Evolutionary conservation across 257 asterid species (phyloP), one percentile per base, ranked within the genome.

Genomic region (Ocimum tenuiflorum): DNA sequence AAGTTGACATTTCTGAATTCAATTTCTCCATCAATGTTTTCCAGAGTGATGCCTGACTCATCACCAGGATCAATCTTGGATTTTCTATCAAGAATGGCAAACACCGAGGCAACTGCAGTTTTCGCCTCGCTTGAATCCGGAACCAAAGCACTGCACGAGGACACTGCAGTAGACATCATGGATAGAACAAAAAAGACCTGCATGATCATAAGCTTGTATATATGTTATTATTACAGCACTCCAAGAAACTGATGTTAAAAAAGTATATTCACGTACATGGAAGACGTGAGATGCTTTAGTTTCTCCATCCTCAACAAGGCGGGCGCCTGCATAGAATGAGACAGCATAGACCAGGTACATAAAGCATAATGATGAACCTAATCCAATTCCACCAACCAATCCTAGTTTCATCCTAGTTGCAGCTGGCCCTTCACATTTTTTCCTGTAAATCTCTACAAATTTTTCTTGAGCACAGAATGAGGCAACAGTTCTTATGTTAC

Each of bases 381-480:
- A 88, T 23, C 88, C 92, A 11, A 74, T 46, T 29, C 90, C 92
- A 67, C 88, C 77, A 43, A 85, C 20, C 70, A 88, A 18, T 48
- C 92, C 92, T 75, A 64, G 83, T 52, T 69, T 80, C 46, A 68
- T 77, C 60, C 86, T 86, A 39, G 67, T 74, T 74, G 67, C 62
- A 43, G 69, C 65, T 3, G 88, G 83, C 10, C 75, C 94, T 78
- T 81, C 79, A 63, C 94, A 88, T 74, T 81, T 85, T 46, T 42
- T 63, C 56, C 58, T 70, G 74, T 88, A 85, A 61, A 73, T 57
- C 49, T 68, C 77, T 75, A 85, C 50, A 45, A 88, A 79, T 64
- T 66, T 83, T 39, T 81, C 87, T 77, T 88, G 87, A 0, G 92
- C 85, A 65, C 92, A 85, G 64, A 85, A 88, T 6, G 95, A 85